These are phyloP conservation scores for Piedraia hortae DNA, from an alignment of 2,329 filamentous ascomycete genomes.

Conservation along the genomic window DNA sequence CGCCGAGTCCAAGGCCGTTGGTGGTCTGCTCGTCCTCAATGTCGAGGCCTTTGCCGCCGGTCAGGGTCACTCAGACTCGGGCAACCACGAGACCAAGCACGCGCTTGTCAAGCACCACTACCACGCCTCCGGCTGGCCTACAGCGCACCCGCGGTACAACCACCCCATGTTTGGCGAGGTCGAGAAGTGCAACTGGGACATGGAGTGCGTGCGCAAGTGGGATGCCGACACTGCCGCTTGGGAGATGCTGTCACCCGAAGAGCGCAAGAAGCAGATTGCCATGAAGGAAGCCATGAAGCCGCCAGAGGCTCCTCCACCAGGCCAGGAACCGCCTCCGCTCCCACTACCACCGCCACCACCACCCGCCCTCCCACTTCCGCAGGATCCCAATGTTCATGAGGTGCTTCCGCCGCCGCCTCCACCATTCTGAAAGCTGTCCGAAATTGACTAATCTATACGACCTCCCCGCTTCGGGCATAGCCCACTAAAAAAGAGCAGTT, in stretches of 20 bases:
- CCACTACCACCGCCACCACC: conserved; percentile 1
- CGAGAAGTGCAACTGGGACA: conserved; percentile 41
- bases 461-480: no score
- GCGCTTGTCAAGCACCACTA: conserved; percentile 50
- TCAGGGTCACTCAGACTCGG: conserved; percentile 45
- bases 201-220: conserved; percentile 35
- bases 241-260: conserved; percentile 27
- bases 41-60: conserved; percentile 47
- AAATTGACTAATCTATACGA: no score
- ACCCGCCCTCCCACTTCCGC: not conserved
- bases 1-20: conserved; percentile 35
- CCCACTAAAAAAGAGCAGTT: no score
- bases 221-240: conserved; percentile 34
- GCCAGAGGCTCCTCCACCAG: conserved; percentile 1
- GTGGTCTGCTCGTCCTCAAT: conserved; percentile 36
- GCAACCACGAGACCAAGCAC: conserved; percentile 36
- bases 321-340: not conserved
- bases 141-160: conserved; percentile 34
- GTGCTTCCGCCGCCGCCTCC: not conserved
- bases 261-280: conserved; percentile 16
- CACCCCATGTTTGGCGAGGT: conserved; percentile 44
- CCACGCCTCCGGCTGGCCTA: conserved; percentile 46
- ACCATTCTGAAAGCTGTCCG: no score
- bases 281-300: conserved; percentile 2
- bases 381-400: no score